A percentile compares a stretch with the other conserved stretches of the same genome.
phyloP scores from a whole-genome alignment of 805 yeast genomes.

The Ogataea minuta region DNA sequence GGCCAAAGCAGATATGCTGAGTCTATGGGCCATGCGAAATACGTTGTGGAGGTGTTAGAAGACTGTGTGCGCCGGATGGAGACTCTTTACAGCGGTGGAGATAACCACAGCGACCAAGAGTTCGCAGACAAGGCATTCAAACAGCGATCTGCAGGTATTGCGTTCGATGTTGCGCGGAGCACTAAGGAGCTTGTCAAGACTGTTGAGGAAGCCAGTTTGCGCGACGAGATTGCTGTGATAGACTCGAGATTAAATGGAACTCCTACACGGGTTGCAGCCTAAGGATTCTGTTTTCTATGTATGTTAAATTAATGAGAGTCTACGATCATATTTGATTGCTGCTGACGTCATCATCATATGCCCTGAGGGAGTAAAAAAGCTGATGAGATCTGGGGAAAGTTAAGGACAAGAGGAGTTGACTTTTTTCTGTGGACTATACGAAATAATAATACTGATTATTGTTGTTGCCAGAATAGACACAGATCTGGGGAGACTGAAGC shows the following conservation, averaged over 20 bases:
- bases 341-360: conserved; percentile 5
- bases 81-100: conserved; percentile 48
- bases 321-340: conserved; percentile 1
- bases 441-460: too few species aligned
- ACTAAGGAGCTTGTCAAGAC: conserved; percentile 95
- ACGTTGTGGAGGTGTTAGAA: conserved; percentile 83
- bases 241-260: conserved; percentile 53
- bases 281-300: not conserved
- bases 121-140: conserved; percentile 86
- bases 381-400: conserved; percentile 11
- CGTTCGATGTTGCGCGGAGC: conserved; percentile 94
- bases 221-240: conserved; percentile 78
- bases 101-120: conserved; percentile 47
- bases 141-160: conserved; percentile 92
- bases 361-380: conserved; percentile 3
- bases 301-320: conserved; percentile 1
- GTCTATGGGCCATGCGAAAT: conserved; percentile 84
- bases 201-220: conserved; percentile 89
- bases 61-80: conserved; percentile 87
- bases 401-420: not conserved
- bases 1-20: conserved; percentile 81
- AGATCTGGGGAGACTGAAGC: too few species aligned
- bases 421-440: too few species aligned
- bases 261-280: conserved; percentile 3
- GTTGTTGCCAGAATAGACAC: too few species aligned